Conservation (phyloP, 1,284 basidiomycete species). For the Entoloma clypeatum region DNA sequence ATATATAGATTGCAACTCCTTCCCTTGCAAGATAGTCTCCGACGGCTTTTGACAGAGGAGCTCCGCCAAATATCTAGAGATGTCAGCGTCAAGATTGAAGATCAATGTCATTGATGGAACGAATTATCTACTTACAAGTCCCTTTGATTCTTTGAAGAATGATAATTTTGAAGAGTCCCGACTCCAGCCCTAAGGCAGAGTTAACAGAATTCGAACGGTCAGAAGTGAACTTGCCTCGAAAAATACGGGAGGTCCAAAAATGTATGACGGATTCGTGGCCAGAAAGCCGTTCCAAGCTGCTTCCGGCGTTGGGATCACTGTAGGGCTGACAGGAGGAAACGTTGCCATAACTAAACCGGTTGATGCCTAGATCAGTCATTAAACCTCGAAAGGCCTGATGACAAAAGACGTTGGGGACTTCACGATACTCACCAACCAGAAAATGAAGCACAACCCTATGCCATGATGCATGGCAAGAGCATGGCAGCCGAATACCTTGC, state of each 20-base stretch:
- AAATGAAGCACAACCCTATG: no score
- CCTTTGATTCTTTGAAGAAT: slow-evolving; percentile 17
- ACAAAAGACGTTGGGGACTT: slow-evolving; percentile 2
- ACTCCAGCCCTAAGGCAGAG: slow-evolving; percentile 20
- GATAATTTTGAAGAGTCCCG: slow-evolving; percentile 18
- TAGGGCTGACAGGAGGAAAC: slow-evolving; percentile 21
- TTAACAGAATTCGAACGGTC: neutral
- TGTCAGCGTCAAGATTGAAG: neutral
- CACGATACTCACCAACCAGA: slow-evolving; percentile 21
- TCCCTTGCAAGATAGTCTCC: slow-evolving; percentile 22
- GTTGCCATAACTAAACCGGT: slow-evolving; percentile 21
- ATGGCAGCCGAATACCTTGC: no score
- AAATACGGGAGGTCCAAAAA: slow-evolving; percentile 25
- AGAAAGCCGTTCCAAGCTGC: slow-evolving; percentile 16
- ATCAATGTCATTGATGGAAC: no score
- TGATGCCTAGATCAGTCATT: slow-evolving; percentile 16
- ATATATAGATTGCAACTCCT: slow-evolving; percentile 24
- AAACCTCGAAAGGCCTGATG: neutral
- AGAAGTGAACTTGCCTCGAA: slow-evolving; percentile 23
- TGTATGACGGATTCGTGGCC: slow-evolving; percentile 16
- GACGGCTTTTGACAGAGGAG: slow-evolving; percentile 21
- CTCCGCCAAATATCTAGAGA: slow-evolving; percentile 26
- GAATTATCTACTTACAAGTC: slow-evolving; percentile 18
- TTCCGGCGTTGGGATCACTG: slow-evolving; percentile 21
- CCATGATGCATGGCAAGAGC: no score